Evolutionary conservation across 1,139 yeast genomes (phyloP).

Genomic region (Insectozyma bohioensis): DNA sequence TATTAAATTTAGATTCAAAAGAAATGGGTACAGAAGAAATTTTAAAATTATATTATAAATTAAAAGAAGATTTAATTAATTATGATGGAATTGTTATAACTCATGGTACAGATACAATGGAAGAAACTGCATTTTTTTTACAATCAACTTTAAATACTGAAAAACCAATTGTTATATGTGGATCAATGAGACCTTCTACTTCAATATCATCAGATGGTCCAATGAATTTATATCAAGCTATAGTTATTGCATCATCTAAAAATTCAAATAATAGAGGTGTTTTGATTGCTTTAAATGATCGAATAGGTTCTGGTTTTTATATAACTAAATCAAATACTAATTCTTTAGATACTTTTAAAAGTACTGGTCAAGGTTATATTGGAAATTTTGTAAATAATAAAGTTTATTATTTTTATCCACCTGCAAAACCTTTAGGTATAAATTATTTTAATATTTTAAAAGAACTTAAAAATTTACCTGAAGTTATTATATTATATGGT

Average conservation of each 20-base stretch:
- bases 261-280: constrained; percentile 59
- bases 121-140: constrained; percentile 68
- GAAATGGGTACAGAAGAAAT: constrained; percentile 51
- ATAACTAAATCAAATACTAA: constrained; percentile 71
- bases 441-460: constrained; percentile 36
- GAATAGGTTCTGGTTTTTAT: constrained; percentile 67
- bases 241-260: constrained; percentile 55
- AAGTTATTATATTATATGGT: constrained; percentile 54
- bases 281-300: constrained; percentile 63
- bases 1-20: constrained; percentile 64
- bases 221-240: constrained; percentile 70
- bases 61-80: constrained; percentile 42
- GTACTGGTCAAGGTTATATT: constrained; percentile 66
- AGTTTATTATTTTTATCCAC: constrained; percentile 64
- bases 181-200: constrained; percentile 73
- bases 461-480: constrained; percentile 27
- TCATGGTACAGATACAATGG: constrained; percentile 73
- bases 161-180: constrained; percentile 67
- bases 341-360: constrained; percentile 65
- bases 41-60: constrained; percentile 36
- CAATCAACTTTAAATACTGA: constrained; percentile 56
- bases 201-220: constrained; percentile 72
- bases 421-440: constrained; percentile 57
- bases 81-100: constrained; percentile 63
- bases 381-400: constrained; percentile 70